Evolutionary conservation across 345 rosid species (phyloP), one percentile per base, ranked within the genome.

Genomic region (Acer campestre): DNA sequence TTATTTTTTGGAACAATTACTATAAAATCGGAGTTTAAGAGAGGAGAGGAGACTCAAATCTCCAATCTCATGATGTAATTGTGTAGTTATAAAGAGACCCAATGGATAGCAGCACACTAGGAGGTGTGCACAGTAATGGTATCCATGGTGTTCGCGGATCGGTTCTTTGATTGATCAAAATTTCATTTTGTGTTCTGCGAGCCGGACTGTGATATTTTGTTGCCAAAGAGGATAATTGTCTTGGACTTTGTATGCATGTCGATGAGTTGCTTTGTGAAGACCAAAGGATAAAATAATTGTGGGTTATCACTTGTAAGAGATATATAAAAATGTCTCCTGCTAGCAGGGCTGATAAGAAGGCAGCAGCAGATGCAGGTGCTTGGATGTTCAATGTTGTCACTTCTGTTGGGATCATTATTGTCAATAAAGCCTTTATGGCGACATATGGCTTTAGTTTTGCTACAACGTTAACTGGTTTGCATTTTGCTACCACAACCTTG

Each of bases 311-410:
- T 66, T 73, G 71, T 77, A 61, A 71, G 69, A 40, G 42, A 44
- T 42, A 67, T 70, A 71, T 68, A 46, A 84, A 82, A 76, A 94
- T 93, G 97, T 89, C 97, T 85, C 84, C 94, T 48, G 82, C 86
- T 53, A 93, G 83, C 80, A 90, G 86, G 83, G 91, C 93, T 51
- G 97, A 92, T 79, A 87, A 74, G 90, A 96, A 94, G 81, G 96
- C 97, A 71, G 87, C 94, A 11, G 84, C 83, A 35, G 99, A 96
- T 90, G 93, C 90, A n/a, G 97, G 94, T 81, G 94, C 97, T 59
- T 96, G 99, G 99, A 87, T 91, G 94, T 96, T 96, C 90, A 96
- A 96, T 88, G 92, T 96, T 38, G 99, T 94, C 85, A 91, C 99
- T 63, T 96, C 97, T 68, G 99, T 96, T 79, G 98, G 98, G 81